Percentiles rank a stretch among this genome's conserved stretches.
These are phyloP conservation scores for Nicotiana sylvestris DNA, from an alignment of 257 asterid species.

Conservation along the genomic window DNA sequence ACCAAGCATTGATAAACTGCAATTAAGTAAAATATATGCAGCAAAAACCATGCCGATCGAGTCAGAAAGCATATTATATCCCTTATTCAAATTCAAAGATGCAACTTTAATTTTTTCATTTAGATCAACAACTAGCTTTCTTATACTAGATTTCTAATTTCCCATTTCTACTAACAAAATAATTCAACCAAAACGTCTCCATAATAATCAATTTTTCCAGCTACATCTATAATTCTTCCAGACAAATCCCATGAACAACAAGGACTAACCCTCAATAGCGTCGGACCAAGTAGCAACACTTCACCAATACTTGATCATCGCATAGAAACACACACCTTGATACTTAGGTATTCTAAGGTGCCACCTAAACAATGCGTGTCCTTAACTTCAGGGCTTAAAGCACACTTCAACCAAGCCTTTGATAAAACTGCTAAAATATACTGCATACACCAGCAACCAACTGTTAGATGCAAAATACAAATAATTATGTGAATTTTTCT, in stretches of 20 bases:
- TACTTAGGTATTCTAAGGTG: neutral
- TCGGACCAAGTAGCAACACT: neutral
- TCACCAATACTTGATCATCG: neutral
- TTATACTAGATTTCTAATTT: neutral
- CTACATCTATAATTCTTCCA: neutral
- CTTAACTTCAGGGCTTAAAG: neutral
- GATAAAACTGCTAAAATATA: neutral
- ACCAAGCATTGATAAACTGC: neutral
- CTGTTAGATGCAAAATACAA: neutral
- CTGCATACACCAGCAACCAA: neutral
- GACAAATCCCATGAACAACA: neutral
- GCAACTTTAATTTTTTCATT: neutral
- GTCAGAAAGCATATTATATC: neutral
- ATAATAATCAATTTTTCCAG: neutral
- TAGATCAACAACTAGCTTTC: neutral
- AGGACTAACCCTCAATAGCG: neutral
- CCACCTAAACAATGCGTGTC: neutral
- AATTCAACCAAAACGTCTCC: neutral
- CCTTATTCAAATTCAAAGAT: neutral
- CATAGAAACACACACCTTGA: neutral
- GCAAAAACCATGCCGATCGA: neutral
- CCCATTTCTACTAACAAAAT: neutral
- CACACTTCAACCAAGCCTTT: neutral
- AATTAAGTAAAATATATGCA: neutral
- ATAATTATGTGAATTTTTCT: neutral